Percentiles rank a stretch among this genome's conserved stretches.
Conservation (phyloP, 495 filamentous ascomycete genomes). For the Neurospora pannonica region DNA sequence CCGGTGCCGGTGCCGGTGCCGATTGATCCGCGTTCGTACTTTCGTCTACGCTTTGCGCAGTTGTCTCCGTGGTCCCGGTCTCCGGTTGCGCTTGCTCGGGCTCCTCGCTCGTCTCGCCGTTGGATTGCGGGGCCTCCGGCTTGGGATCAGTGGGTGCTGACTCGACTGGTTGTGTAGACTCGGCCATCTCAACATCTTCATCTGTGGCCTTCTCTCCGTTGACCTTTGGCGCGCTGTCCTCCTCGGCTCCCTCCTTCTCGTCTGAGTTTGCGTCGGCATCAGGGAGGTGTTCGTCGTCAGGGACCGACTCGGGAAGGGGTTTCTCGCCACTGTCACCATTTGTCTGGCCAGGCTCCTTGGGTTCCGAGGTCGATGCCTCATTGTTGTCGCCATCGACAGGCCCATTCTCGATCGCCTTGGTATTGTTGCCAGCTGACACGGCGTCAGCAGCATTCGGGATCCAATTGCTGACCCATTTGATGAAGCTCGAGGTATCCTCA, state of each 20-base stretch:
- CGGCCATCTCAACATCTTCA: conserved; percentile 41
- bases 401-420: neutral
- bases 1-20: neutral
- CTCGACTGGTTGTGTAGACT: conserved; percentile 9
- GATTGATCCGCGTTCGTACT: neutral
- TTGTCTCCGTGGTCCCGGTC: neutral
- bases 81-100: neutral
- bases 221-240: neutral
- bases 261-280: neutral
- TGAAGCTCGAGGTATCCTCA: conserved; percentile 25
- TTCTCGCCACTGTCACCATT: neutral
- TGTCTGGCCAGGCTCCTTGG: neutral
- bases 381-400: neutral
- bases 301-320: neutral
- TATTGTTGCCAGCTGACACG: neutral
- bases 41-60: neutral
- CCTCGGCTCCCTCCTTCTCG: conserved; percentile 2
- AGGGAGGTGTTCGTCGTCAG: neutral
- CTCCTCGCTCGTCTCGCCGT: neutral
- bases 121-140: neutral
- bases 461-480: conserved; percentile 7
- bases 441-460: neutral
- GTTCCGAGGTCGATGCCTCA: neutral
- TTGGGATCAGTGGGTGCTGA: neutral
- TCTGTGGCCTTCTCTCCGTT: conserved; percentile 23